Evolutionary conservation across 805 yeast species (phyloP), one percentile per base, ranked within the genome.

Genomic region (Nakazawaea sp.): DNA sequence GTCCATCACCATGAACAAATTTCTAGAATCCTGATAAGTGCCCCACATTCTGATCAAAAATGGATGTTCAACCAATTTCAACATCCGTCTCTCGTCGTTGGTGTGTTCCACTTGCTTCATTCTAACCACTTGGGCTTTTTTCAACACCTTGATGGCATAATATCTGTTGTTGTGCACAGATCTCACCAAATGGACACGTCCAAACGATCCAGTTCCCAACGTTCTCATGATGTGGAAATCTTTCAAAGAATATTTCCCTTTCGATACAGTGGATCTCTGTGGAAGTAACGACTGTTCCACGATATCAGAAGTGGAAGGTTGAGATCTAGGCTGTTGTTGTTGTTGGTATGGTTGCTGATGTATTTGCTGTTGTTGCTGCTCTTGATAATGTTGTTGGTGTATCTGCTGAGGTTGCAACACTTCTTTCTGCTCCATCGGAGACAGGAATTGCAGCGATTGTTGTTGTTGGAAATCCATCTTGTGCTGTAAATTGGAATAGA

Each of bases 31-130:
- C 51, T 74, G 80, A 48, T 69, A 75, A 5, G 80, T 75, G n/a
- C 81, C 81, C 81, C 81, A 75, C 79, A 75, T 73, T 40, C 80
- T 52, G 43, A 72, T 74, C 45, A 75, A 60, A 44, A 74, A 75
- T 5, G 81, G 81, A 48, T 75, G 81, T 45, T 74, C 75, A 10
- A 74, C 75, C 38, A 72, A 58, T 43, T 68, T 71, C 27, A 75
- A 57, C 74, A 75, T 75, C 45, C 79, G 58, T 40, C 81, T 56
- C 54, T 75, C 81, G 50, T 75, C 81, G 48, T 75, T 75, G 15
- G 81, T 74, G 51, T 75, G 81, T 51, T 75, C 81, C 17, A 75
- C 78, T 50, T 75, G 81, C 51, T 75, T 75, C 72, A 73, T 72
- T 46, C 68, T 72, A 10, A 75, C 73, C 33, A 75, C 78, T 47